Base-by-base conservation (phyloP, 1,139 yeast genomes). In the Nakaseomyces bracarensis region DNA sequence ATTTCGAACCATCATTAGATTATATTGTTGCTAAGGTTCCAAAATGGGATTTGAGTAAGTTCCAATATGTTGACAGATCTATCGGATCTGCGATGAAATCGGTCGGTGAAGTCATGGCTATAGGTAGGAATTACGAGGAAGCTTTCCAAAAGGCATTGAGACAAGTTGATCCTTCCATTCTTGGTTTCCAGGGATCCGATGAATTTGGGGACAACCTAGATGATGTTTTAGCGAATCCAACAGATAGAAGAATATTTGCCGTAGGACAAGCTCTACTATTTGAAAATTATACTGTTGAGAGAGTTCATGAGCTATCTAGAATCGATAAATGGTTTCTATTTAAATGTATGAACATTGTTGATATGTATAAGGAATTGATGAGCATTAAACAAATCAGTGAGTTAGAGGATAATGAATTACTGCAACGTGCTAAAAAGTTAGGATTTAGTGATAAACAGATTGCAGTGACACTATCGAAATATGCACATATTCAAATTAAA, bases 101-200 rank as follows among this genome's bases (percentile, higher is more conserved):
- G 38, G 98, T 91, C 46, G 98, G 98, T 66, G 98, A 91, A 68
- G 98, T 91, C 47, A 91, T 91, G 98, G 94, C 96, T 43, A 91
- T 91, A 62, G 98, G 98, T 59, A 82, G 98, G 69, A 91, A 79
- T 55, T 91, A 89, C 62, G 98, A 91, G 69, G 98, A 91, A 68
- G 84, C 96, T 13, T 82, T 91, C 74, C 98, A 91, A 69, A 91
- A 91, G 72, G 98, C 98, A 43, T 82, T 91, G 55, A 81, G 98
- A 70, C 95, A 89, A 96, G 43, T 89, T 50, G 98, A 91, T 63
- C 96, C 96, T 42, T 79, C 93, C 20, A 75, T 77, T 54, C 64
- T 85, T 58, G 97, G 98, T 43, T 83, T 91, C 79, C 96, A 89
- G 69, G 96, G 96, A 54, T 82, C 76, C 56, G 75, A 77, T 42